Conservation (phyloP, 1,284 basidiomycete species). For the Takashimella tepidaria region DNA sequence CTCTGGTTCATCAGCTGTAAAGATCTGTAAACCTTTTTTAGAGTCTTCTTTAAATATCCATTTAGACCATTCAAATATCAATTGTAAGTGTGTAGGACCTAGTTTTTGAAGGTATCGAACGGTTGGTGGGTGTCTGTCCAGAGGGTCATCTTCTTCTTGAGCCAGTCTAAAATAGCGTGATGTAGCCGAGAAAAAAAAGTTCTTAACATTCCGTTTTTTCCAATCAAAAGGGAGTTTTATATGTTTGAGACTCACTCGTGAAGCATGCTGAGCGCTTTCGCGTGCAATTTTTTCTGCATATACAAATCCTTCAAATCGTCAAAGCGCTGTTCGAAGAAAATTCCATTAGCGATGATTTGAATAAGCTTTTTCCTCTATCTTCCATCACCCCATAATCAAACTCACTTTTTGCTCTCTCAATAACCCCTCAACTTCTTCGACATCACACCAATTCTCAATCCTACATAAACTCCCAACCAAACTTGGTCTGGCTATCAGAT, state of each 20-base stretch:
- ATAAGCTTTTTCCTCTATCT: too few relatives aligned
- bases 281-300: constrained; percentile 91
- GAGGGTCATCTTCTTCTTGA: constrained; percentile 68
- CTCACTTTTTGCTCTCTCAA: constrained; percentile 71
- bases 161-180: constrained; percentile 56
- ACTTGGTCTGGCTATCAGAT: constrained; percentile 74
- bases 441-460: constrained; percentile 94
- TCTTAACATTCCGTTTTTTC: too few relatives aligned
- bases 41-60: constrained; percentile 79
- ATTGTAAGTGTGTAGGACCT: constrained; percentile 68
- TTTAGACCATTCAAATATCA: constrained; percentile 70
- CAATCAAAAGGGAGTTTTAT: not conserved
- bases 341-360: too few relatives aligned
- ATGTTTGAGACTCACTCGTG: constrained; percentile 57
- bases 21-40: constrained; percentile 78
- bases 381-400: too few relatives aligned
- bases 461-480: constrained; percentile 84
- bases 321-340: constrained; percentile 64
- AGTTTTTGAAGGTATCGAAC: constrained; percentile 88
- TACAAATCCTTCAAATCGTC: constrained; percentile 88
- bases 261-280: constrained; percentile 75
- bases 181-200: not conserved
- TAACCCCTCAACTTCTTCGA: constrained; percentile 87
- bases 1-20: constrained; percentile 77
- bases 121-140: constrained; percentile 76